A percentile compares a stretch with the other conserved stretches of the same genome.
Conservation (phyloP, 805 yeast species). For the Saccharomycopsis javanensis region DNA sequence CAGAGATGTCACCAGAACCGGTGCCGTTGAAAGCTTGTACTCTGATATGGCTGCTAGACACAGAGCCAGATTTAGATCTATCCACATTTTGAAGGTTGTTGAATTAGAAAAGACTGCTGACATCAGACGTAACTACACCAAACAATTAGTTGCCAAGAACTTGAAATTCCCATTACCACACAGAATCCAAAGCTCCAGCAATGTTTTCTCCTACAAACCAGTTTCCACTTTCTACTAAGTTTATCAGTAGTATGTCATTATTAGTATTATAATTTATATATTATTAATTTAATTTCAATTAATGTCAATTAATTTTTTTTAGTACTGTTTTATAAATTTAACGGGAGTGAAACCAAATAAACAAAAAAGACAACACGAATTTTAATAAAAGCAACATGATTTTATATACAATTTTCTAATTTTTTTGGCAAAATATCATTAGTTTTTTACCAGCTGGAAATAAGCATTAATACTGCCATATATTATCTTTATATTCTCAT, state of each 20-base stretch:
- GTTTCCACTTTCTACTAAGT: slow-evolving; percentile 95
- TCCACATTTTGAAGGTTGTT: slow-evolving; percentile 99
- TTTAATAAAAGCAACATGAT: not conserved
- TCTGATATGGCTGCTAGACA: slow-evolving; percentile 99
- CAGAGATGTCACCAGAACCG: slow-evolving; percentile 99
- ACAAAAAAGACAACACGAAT: not conserved
- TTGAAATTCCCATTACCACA: slow-evolving; percentile 99
- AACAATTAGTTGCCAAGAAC: slow-evolving; percentile 90
- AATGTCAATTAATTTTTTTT: not conserved
- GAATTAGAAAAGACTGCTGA: slow-evolving; percentile 96
- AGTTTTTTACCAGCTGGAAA: no score
- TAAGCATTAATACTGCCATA: no score
- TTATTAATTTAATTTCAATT: slow-evolving; percentile 2
- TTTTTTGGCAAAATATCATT: no score
- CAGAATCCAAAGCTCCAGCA: slow-evolving; percentile 89
- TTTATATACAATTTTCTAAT: no score
- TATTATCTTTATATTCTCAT: no score
- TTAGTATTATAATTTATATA: slow-evolving; percentile 2
- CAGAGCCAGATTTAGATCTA: slow-evolving; percentile 99
- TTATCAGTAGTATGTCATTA: not conserved
- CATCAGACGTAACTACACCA: slow-evolving; percentile 98
- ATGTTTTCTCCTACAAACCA: slow-evolving; percentile 82
- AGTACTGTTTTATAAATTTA: slow-evolving; percentile 1
- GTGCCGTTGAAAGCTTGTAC: slow-evolving; percentile 97
- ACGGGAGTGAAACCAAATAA: not conserved